These are phyloP conservation scores for Nicotiana knightiana DNA, from an alignment of 257 asterid genomes.

Conservation along the genomic window DNA sequence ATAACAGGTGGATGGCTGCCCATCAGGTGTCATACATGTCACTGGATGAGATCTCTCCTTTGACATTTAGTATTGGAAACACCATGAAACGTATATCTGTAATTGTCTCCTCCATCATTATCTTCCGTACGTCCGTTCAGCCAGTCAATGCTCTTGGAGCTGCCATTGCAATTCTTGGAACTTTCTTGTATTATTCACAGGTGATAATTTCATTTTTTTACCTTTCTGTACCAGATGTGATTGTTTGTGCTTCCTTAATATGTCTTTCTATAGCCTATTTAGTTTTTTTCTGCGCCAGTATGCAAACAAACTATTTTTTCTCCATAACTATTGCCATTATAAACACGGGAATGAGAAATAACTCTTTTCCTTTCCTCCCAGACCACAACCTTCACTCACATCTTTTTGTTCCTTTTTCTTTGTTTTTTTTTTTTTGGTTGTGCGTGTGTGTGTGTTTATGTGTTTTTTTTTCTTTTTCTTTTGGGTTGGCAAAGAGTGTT, in stretches of 20 bases:
- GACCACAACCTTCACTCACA: not conserved
- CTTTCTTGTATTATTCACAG: constrained; percentile 98
- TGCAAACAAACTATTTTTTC: not conserved
- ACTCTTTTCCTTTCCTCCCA: not conserved
- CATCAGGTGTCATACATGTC: constrained; percentile 99
- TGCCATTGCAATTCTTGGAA: constrained; percentile 85
- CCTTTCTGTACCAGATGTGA: not conserved
- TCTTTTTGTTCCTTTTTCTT: not conserved
- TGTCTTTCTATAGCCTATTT: not conserved
- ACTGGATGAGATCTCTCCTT: constrained; percentile 89
- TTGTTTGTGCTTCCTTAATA: not conserved
- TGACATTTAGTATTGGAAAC: constrained; percentile 92
- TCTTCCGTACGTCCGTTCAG: constrained; percentile 82
- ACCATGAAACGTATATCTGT: constrained; percentile 96
- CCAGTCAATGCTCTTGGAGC: constrained; percentile 99
- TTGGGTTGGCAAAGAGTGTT: not conserved
- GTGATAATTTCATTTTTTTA: constrained; percentile 31
- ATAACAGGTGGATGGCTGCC: constrained; percentile 87
- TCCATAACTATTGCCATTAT: not conserved
- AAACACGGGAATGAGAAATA: not conserved
- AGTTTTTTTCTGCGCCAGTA: not conserved
- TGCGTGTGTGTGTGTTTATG: not conserved
- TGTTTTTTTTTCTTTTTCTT: not conserved
- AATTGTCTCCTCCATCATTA: constrained; percentile 87
- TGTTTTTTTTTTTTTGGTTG: no score